Base-by-base conservation (phyloP, 1,284 basidiomycete genomes). In the Papiliotrema terrestris region DNA sequence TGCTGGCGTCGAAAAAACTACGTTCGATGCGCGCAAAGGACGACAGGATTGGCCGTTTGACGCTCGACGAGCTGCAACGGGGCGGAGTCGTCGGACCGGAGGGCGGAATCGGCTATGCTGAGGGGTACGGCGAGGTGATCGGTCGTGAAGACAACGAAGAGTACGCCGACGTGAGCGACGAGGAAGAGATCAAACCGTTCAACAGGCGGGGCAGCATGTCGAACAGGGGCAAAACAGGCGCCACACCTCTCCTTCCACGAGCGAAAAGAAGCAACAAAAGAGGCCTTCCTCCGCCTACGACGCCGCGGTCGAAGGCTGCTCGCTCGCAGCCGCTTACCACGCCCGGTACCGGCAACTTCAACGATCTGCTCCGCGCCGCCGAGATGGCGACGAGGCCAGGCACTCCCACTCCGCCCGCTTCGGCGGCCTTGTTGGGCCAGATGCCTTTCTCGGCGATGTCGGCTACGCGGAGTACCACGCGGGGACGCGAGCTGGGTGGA, bases 1-100 rank as follows among this genome's bases (percentile, higher is more conserved):
- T 77, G 1, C 65, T 77, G 4, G 75, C 75, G 6, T 73, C 75
- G 1, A 63, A 62, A 45, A 70, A 67, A 50, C 67, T 77, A n/a
- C 63, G 75, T 14, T 56, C 63, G 2, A 66, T 72, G 62, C 63
- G 71, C 6, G 48, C 54, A 25, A 11, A 41, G 8, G 63, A 72
- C 51, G 56, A 60, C 19, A 36, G 44, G 17, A 54, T 73, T 3
- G 73, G 73, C 8, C 62, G 60, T 22, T 23, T 75, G 43, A 71
- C 72, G 0, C 56, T 75, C 9, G 68, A 61, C 8, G 73, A 75
- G 55, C 56, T 75, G 36, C 60, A 68, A 51, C 54, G 58, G 9
- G 65, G 65, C 15, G 69, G 69, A 0, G 72, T 75, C 2, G 60
- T 72, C 14, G 73, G 73, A 4, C 73, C 72, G 2, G 65, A 66